Evolutionary conservation across 768 basidiomycete species (phyloP), one percentile per base, ranked within the genome.

Genomic region (Lactarius trivialis): DNA sequence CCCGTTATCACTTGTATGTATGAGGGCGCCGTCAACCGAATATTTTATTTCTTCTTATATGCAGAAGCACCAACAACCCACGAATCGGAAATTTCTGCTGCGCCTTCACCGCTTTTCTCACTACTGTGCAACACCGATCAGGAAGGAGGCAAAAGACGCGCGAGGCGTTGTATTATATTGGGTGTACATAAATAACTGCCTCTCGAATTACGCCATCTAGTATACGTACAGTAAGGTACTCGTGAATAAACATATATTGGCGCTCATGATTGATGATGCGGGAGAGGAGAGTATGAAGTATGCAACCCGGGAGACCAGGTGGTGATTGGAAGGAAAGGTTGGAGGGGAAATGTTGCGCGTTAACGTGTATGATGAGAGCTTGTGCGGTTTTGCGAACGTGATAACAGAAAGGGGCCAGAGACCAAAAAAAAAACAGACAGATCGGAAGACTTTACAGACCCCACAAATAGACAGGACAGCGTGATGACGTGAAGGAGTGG

Each of bases 191-290:
- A 59, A 63, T 59, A 60, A 43, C 24, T 60, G 36, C 45, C 62
- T 36, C 45, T 55, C 51, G 32, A 15, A 64, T 60, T 64, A 60
- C 58, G 54, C 63, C 58, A 60, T 64, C 58, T 64, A 64, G 48
- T 60, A 51, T 55, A 64, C 53, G 58, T 43, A 60, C 48, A 60
- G 58, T 64, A 56, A 6, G 36, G 48, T 55, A 39, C 63, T 36
- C 36, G 24, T 41, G 63, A 64, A 64, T 64, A 64, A 64, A 64
- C 63, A 64, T 64, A 64, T 56, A 55, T 56, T 55, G 58, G 55
- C 58, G 43, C 53, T 59, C 19, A 21, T 55, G 58, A 56, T 41
- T 24, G 32, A 59, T 55, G 37, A 51, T 51, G 55, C 21, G 15
- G 12, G 36, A 19, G 26, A 33, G 37, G 33, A n/a, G 11, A 19